These are phyloP conservation scores for Artemisia tridentata DNA, from an alignment of 129 eudicot species.

Conservation along the genomic window DNA sequence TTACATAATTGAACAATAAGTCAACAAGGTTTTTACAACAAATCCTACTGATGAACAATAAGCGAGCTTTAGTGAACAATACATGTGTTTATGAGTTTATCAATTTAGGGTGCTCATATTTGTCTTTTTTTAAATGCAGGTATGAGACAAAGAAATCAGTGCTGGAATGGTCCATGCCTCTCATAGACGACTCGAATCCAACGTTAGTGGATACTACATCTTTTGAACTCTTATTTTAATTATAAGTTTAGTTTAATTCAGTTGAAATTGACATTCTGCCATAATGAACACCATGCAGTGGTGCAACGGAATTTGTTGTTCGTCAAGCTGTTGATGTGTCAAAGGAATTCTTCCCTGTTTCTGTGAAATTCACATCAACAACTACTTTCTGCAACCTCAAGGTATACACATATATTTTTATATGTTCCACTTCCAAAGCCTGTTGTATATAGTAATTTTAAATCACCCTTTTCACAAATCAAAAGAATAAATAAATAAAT, in stretches of 20 bases:
- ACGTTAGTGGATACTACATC: slow-evolving; percentile 40
- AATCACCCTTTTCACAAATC: not conserved
- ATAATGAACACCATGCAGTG: slow-evolving; percentile 46
- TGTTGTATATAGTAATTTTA: not conserved
- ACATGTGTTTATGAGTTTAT: not conserved
- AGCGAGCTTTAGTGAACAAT: not conserved
- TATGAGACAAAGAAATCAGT: slow-evolving; percentile 77
- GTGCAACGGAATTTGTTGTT: slow-evolving; percentile 84
- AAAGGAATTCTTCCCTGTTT: slow-evolving; percentile 76
- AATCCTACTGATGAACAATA: not conserved
- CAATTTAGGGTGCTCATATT: not conserved
- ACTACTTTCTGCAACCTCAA: slow-evolving; percentile 81
- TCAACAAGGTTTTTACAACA: not conserved
- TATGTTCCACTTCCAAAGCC: too few species aligned
- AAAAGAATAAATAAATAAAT: not conserved
- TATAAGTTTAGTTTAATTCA: too few species aligned
- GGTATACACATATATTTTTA: slow-evolving; percentile 41
- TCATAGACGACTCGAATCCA: slow-evolving; percentile 84
- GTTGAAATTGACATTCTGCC: too few species aligned
- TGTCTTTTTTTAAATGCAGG: slow-evolving; percentile 37
- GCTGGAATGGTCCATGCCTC: slow-evolving; percentile 84
- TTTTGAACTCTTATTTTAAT: not conserved
- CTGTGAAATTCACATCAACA: slow-evolving; percentile 75
- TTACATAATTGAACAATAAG: too few species aligned
- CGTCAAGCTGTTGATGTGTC: slow-evolving; percentile 70